Conservation (phyloP, 2,329 filamentous ascomycete species). For the Gliomastix tumulicola region DNA sequence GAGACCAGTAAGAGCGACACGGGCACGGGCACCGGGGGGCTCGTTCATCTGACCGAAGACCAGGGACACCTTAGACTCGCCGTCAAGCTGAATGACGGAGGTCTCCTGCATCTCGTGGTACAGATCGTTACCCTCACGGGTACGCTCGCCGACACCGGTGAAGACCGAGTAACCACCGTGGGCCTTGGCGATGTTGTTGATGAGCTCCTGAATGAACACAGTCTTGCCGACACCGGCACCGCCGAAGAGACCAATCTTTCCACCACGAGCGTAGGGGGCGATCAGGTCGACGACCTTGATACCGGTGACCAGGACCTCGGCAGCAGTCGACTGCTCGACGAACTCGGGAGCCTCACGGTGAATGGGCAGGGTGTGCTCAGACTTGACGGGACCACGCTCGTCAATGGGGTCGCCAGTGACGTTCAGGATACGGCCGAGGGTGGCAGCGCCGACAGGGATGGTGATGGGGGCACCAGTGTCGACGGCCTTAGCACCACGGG, state of each 20-base stretch:
- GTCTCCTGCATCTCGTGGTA: constrained; percentile 99
- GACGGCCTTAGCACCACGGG: constrained; percentile 75
- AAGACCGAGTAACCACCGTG: constrained; percentile 99
- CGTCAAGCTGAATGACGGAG: constrained; percentile 97
- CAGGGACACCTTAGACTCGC: constrained; percentile 98
- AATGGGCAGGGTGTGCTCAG: constrained; percentile 79
- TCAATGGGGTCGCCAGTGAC: constrained; percentile 99
- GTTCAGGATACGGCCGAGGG: constrained; percentile 99
- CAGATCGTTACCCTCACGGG: constrained; percentile 99
- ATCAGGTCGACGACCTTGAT: constrained; percentile 99
- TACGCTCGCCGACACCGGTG: constrained; percentile 99
- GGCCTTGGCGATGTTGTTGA: constrained; percentile 99
- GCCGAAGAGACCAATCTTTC: constrained; percentile 99
- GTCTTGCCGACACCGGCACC: constrained; percentile 99
- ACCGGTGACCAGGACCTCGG: constrained; percentile 96
- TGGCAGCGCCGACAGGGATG: constrained; percentile 89
- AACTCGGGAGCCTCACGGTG: constrained; percentile 92
- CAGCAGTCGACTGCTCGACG: constrained; percentile 90
- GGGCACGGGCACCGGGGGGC: constrained; percentile 97
- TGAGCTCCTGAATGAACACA: constrained; percentile 99
- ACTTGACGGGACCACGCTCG: constrained; percentile 97
- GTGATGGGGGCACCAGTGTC: constrained; percentile 95
- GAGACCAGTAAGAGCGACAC: constrained; percentile 89
- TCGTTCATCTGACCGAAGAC: constrained; percentile 99
- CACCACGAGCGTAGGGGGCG: constrained; percentile 99